These are phyloP conservation scores for Prunus kanzakura DNA, from an alignment of 306 rosid genomes.

Conservation along the genomic window DNA sequence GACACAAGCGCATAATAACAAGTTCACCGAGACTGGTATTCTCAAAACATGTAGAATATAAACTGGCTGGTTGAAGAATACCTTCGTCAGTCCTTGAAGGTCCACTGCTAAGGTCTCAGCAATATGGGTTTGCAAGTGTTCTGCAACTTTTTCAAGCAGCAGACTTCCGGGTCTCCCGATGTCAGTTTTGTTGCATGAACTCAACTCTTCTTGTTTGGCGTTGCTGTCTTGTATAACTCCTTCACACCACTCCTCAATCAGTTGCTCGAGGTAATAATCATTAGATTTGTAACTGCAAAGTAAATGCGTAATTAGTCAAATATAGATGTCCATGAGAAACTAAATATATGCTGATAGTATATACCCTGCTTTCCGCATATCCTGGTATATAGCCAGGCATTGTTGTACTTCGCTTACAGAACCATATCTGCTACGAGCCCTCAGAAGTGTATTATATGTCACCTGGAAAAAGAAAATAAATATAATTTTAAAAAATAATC, in stretches of 20 bases:
- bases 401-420: slow-evolving; percentile 80
- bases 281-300: slow-evolving; percentile 70
- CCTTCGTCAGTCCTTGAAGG: slow-evolving; percentile 87
- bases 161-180: slow-evolving; percentile 56
- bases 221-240: slow-evolving; percentile 71
- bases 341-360: not conserved
- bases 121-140: slow-evolving; percentile 68
- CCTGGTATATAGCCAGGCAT: slow-evolving; percentile 80
- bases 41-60: not conserved
- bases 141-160: slow-evolving; percentile 85
- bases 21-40: not conserved
- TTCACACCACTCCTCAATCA: slow-evolving; percentile 96
- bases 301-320: slow-evolving; percentile 5
- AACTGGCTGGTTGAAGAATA: slow-evolving; percentile 17
- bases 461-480: slow-evolving; percentile 42
- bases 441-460: slow-evolving; percentile 79
- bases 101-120: slow-evolving; percentile 72
- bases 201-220: slow-evolving; percentile 43
- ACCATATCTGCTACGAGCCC: slow-evolving; percentile 75
- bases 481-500: slow-evolving; percentile 1
- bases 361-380: slow-evolving; percentile 95
- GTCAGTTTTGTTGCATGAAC: slow-evolving; percentile 40
- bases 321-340: slow-evolving; percentile 2
- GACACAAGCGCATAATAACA: not conserved
- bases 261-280: slow-evolving; percentile 70